A percentile compares a stretch with the other conserved stretches of the same genome.
phyloP scores from a whole-genome alignment of 306 rosid species.

The Alnus glutinosa region DNA sequence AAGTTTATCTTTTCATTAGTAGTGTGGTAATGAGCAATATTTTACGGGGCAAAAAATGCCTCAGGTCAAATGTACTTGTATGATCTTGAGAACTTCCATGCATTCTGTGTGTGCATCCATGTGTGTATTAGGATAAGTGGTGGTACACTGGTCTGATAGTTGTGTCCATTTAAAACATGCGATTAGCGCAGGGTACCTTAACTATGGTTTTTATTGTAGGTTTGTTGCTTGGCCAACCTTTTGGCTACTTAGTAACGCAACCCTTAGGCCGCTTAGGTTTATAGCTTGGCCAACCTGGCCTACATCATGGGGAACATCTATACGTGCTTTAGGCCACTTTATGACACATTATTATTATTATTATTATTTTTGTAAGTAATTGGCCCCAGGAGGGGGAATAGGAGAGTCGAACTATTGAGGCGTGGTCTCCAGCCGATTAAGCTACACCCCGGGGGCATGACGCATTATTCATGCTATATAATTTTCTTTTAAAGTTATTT shows the following conservation, averaged over 20 bases:
- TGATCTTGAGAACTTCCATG: background rate
- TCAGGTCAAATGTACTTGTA: background rate
- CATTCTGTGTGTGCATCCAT: background rate
- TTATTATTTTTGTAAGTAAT: too few relatives aligned
- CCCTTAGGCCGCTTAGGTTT: background rate
- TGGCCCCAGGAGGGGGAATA: too few relatives aligned
- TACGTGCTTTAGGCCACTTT: background rate
- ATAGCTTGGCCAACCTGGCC: background rate
- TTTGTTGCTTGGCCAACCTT: slow-evolving; percentile 1
- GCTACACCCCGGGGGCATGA: background rate
- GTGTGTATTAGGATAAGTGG: background rate
- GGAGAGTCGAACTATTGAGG: too few relatives aligned
- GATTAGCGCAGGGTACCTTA: background rate
- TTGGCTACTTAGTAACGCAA: background rate
- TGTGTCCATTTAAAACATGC: background rate
- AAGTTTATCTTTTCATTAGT: background rate
- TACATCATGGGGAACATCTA: background rate
- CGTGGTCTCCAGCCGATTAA: too few relatives aligned
- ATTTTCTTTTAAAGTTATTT: background rate
- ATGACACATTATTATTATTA: background rate
- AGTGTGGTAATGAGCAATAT: background rate
- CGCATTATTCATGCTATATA: background rate
- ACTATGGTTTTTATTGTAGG: background rate
- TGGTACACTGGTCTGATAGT: background rate
- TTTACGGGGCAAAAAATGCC: background rate